Evolutionary conservation across 2,329 filamentous ascomycete species (phyloP).

Genomic region (Cercospora citrullina): DNA sequence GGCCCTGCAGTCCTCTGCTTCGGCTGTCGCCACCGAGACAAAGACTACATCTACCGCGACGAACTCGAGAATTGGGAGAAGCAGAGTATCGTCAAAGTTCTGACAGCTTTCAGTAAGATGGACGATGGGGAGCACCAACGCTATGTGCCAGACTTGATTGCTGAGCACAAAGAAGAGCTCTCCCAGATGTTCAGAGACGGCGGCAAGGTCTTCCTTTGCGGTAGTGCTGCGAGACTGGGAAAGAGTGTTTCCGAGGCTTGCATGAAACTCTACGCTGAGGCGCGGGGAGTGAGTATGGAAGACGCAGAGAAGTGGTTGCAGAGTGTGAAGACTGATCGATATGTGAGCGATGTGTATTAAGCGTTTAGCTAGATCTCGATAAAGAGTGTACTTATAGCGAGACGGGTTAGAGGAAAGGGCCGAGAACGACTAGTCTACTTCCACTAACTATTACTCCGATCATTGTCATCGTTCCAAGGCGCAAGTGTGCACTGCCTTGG

Average conservation of each 20-base stretch:
- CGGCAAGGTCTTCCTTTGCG: constrained; percentile 65
- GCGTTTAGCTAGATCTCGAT: not conserved
- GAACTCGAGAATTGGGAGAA: constrained; percentile 24
- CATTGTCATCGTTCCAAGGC: too few species aligned
- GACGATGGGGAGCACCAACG: constrained; percentile 45
- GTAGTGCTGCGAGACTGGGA: constrained; percentile 50
- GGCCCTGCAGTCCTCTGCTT: constrained; percentile 38
- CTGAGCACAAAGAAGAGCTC: constrained; percentile 48
- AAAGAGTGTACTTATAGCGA: not conserved
- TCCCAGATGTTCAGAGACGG: constrained; percentile 49
- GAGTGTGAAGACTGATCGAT: constrained; percentile 48
- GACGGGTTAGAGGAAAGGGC: not conserved
- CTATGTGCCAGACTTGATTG: constrained; percentile 56
- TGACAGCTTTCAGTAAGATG: constrained; percentile 32
- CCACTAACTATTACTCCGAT: too few species aligned
- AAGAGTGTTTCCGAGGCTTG: constrained; percentile 44
- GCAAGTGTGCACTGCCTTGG: too few species aligned
- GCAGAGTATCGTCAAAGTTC: constrained; percentile 18
- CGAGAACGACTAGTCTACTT: not conserved
- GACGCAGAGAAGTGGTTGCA: constrained; percentile 50
- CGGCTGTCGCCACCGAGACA: constrained; percentile 14
- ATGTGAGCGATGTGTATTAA: constrained; percentile 36
- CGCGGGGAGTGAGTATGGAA: constrained; percentile 36
- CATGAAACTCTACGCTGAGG: constrained; percentile 48
- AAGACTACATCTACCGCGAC: constrained; percentile 39